These are phyloP conservation scores for Mycena alexandri DNA, from an alignment of 768 basidiomycete species.

Conservation along the genomic window DNA sequence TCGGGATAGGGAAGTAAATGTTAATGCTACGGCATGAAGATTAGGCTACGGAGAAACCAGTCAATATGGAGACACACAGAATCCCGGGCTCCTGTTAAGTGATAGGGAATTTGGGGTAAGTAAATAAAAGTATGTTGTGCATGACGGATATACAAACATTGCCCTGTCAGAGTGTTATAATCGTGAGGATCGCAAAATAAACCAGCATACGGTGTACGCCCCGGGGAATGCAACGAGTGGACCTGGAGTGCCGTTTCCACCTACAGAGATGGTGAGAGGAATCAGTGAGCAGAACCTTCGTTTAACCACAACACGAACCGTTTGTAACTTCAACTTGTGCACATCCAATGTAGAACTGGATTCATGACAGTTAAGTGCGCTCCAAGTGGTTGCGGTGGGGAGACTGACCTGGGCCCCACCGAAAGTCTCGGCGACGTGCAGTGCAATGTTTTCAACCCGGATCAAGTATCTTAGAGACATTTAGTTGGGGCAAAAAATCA, in stretches of 20 bases:
- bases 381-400: background rate
- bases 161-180: conserved; percentile 25
- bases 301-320: background rate
- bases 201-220: conserved; percentile 44
- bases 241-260: conserved; percentile 48
- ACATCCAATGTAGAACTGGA: conserved; percentile 39
- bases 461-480: conserved; percentile 19
- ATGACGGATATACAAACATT: conserved; percentile 23
- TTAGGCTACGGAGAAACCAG: background rate
- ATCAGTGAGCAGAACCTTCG: background rate
- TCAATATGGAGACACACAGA: background rate
- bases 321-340: conserved; percentile 43
- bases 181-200: background rate
- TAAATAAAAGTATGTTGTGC: background rate
- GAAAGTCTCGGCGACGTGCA: conserved; percentile 28
- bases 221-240: conserved; percentile 53
- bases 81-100: conserved; percentile 36
- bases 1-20: conserved; percentile 41
- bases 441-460: conserved; percentile 35
- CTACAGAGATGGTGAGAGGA: background rate
- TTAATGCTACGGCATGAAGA: conserved; percentile 24
- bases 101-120: background rate
- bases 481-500: background rate
- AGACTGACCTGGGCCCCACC: conserved; percentile 25
- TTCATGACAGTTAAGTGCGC: too few relatives aligned